These are phyloP conservation scores for Tolypocladium guangdongense DNA, from an alignment of 2,329 filamentous ascomycete genomes.

Conservation along the genomic window DNA sequence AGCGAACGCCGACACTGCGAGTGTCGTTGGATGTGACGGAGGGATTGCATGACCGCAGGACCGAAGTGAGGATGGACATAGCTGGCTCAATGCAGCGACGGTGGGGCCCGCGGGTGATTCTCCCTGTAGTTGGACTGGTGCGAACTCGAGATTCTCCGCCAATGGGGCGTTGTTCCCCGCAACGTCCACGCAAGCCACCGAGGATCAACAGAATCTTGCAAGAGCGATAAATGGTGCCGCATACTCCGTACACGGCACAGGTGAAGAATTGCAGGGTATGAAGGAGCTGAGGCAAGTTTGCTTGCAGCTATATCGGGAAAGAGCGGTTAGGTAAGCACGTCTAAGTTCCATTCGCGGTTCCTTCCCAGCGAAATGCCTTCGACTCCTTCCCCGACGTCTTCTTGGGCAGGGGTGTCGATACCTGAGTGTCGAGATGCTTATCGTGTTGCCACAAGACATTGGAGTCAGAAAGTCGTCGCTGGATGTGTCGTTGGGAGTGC, in stretches of 20 bases:
- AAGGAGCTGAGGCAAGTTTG: too few species aligned
- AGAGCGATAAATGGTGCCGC: too few species aligned
- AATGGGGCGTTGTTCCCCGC: background rate
- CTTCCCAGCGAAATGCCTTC: too few species aligned
- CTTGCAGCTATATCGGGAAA: too few species aligned
- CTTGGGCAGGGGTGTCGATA: too few species aligned
- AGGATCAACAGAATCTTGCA: background rate
- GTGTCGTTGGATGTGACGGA: background rate
- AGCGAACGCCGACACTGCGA: background rate
- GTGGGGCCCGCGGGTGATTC: background rate
- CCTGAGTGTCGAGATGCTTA: background rate
- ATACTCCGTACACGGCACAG: too few species aligned
- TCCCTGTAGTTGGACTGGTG: background rate
- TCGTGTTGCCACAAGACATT: background rate
- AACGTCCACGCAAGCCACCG: background rate
- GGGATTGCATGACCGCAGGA: background rate
- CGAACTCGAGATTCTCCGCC: slow-evolving; percentile 2
- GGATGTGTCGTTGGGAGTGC: too few species aligned
- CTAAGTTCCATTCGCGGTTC: too few species aligned
- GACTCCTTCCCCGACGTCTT: background rate
- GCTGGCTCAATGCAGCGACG: background rate
- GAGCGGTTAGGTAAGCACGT: too few species aligned
- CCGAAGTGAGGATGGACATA: background rate
- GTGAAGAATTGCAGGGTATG: too few species aligned
- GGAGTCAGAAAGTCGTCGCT: background rate